phyloP scores from a whole-genome alignment of 352 stramenopile genomes.

The Phytopythium litorale region DNA sequence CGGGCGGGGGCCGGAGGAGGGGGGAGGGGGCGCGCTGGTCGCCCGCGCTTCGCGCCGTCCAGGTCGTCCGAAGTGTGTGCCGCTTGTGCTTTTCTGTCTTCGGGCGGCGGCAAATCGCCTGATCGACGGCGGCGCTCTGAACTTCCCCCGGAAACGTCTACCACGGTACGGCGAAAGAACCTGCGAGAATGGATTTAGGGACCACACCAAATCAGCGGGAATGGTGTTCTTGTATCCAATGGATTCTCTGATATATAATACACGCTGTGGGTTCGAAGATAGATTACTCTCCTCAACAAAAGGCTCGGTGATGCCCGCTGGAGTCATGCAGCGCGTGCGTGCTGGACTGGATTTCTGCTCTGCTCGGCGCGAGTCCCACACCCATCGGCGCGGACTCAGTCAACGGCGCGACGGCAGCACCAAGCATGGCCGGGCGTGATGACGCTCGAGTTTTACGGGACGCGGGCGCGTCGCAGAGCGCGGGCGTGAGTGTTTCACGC shows the following conservation, averaged over 20 bases:
- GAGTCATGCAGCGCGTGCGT: neutral
- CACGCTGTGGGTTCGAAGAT: neutral
- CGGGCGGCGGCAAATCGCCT: conserved; percentile 1
- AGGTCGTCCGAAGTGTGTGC: neutral
- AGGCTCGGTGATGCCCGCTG: neutral
- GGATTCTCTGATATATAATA: neutral
- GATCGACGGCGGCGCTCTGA: conserved; percentile 4
- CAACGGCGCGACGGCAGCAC: neutral
- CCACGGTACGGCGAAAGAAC: neutral
- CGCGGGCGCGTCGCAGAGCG: neutral
- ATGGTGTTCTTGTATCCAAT: too few relatives aligned
- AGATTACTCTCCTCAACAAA: neutral
- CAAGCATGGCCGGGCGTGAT: too few relatives aligned
- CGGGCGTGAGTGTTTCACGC: neutral
- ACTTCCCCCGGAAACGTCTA: conserved; percentile 1
- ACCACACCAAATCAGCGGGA: neutral
- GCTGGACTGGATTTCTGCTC: neutral
- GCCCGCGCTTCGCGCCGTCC: conserved; percentile 1
- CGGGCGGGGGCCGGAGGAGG: neutral
- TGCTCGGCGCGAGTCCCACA: neutral
- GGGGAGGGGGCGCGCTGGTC: neutral
- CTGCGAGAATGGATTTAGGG: neutral
- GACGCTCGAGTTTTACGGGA: neutral
- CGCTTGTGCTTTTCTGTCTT: neutral
- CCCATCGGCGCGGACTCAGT: neutral